Evolutionary conservation across 495 filamentous ascomycete genomes (phyloP).

Genomic region (Annulohypoxylon stygium): DNA sequence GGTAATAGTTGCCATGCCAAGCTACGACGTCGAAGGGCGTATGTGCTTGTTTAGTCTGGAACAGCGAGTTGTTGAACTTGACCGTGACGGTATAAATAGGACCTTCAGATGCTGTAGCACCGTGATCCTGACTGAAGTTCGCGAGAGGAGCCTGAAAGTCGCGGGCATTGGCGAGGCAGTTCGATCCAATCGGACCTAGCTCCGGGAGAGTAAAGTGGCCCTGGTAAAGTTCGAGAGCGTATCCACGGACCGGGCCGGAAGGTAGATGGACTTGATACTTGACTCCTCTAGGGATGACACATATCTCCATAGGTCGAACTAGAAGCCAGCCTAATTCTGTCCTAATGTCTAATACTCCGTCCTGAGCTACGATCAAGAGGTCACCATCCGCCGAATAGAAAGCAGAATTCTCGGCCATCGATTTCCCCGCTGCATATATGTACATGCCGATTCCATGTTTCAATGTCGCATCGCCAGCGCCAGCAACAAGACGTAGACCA

Average conservation of each 20-base stretch:
- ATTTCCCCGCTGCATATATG: conserved; percentile 83
- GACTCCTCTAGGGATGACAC: conserved; percentile 87
- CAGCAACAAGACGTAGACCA: conserved; percentile 80
- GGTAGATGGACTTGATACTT: conserved; percentile 78
- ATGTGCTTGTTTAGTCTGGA: conserved; percentile 76
- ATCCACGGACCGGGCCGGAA: conserved; percentile 77
- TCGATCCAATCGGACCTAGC: conserved; percentile 89
- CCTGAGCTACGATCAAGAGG: conserved; percentile 85
- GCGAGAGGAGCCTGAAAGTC: conserved; percentile 91
- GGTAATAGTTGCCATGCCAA: conserved; percentile 84
- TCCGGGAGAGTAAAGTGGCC: conserved; percentile 88
- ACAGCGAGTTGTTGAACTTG: conserved; percentile 86
- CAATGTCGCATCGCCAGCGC: conserved; percentile 83
- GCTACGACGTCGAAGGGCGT: conserved; percentile 86
- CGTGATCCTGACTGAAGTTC: conserved; percentile 73
- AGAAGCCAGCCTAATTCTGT: conserved; percentile 86
- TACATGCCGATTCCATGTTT: conserved; percentile 87
- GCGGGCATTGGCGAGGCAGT: conserved; percentile 86
- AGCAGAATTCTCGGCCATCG: conserved; percentile 79
- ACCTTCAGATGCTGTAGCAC: conserved; percentile 55
- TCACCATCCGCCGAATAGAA: conserved; percentile 95
- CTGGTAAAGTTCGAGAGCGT: conserved; percentile 89
- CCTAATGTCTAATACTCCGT: conserved; percentile 86
- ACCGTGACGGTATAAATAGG: conserved; percentile 71
- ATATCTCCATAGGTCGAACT: conserved; percentile 90